Evolutionary conservation across 345 rosid genomes (phyloP).

Genomic region (Euphorbia tirucalli): DNA sequence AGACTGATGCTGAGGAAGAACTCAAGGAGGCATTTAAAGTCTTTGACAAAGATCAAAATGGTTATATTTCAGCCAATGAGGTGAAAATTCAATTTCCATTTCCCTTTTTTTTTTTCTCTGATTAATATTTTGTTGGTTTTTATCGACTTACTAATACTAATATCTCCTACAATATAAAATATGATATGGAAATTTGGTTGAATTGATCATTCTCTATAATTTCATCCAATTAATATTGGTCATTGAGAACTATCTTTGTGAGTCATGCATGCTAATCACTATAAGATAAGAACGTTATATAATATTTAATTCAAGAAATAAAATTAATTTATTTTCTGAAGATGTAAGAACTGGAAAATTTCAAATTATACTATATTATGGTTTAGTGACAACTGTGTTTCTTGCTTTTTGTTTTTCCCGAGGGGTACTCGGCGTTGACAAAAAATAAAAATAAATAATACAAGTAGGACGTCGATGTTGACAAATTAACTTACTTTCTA

Average conservation of each 20-base stretch:
- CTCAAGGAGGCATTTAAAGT: conserved; percentile 84
- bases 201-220: too few relatives aligned
- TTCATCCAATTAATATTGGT: too few relatives aligned
- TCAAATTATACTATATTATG: neutral
- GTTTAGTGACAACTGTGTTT: neutral
- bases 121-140: neutral
- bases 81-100: conserved; percentile 23
- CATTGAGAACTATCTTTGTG: too few relatives aligned
- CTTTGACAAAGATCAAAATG: conserved; percentile 85
- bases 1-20: conserved; percentile 71
- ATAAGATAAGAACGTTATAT: too few relatives aligned
- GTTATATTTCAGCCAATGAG: conserved; percentile 79
- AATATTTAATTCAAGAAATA: neutral
- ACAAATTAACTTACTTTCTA: neutral
- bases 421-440: conserved; percentile 13
- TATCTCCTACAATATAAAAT: too few relatives aligned
- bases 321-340: neutral
- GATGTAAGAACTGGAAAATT: conserved; percentile 1
- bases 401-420: neutral
- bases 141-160: too few relatives aligned
- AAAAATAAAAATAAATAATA: too few relatives aligned
- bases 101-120: neutral
- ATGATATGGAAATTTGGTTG: too few relatives aligned
- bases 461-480: too few relatives aligned
- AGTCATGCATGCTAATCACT: too few relatives aligned